Conservation (phyloP, 306 rosid genomes). For the Biancaea sappan region DNA sequence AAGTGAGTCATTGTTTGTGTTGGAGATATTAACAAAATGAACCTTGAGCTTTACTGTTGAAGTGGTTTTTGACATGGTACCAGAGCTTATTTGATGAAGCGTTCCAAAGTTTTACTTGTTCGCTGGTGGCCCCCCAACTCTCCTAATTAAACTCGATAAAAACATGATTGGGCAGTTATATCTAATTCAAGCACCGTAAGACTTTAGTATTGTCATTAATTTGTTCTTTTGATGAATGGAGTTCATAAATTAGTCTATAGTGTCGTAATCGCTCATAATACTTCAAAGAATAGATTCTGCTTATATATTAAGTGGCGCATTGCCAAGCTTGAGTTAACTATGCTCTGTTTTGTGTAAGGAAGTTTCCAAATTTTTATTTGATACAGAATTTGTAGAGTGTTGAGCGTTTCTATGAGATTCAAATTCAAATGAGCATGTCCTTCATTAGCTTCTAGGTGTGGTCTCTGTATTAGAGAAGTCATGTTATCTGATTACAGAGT, state of each 20-base stretch:
- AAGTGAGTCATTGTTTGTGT: background rate
- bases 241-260: background rate
- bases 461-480: slow-evolving; percentile 5
- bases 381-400: background rate
- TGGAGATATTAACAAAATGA: background rate
- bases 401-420: background rate
- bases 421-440: slow-evolving; percentile 14
- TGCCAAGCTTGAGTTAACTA: background rate
- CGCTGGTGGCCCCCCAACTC: background rate
- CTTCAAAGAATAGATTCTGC: background rate
- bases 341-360: background rate
- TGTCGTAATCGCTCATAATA: background rate
- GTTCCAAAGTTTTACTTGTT: background rate
- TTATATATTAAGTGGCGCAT: background rate
- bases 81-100: background rate
- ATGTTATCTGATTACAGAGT: background rate
- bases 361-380: background rate
- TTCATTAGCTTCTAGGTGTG: slow-evolving; percentile 13
- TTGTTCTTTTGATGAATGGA: background rate
- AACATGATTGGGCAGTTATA: background rate
- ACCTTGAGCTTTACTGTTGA: background rate
- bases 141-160: background rate
- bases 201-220: background rate
- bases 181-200: background rate
- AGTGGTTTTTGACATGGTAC: background rate